Evolutionary conservation across 1,284 basidiomycete species (phyloP), one percentile per base, ranked within the genome.

Genomic region (Ustilago shanxiensis): DNA sequence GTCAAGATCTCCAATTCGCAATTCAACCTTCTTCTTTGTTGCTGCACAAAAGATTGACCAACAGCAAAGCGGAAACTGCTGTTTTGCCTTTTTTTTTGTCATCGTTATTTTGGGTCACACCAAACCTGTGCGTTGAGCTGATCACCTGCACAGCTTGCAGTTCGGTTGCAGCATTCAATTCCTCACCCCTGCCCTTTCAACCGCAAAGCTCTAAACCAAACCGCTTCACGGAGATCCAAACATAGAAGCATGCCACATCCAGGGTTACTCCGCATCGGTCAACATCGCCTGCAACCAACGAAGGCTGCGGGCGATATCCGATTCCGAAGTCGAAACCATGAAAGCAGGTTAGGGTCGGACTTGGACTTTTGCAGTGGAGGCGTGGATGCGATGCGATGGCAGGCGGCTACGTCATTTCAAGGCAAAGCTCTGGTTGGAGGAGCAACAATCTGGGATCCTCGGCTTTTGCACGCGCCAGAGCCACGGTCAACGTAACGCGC

Each of bases 121-220:
- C 31, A 33, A 47, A 47, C 1, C 24, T 47, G 24, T 47, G 0
- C 45, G 24, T 51, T 31, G 22, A 41, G 16, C n/a, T 49, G 45
- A 49, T 49, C 45, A 24, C 45, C 45, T 49, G 49, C 26, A 51
- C 26, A 51, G 49, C 49, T 11, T 51, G 28, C 49, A 51, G 49
- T 51, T 51, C 49, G 49, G 5, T 51, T 51, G 49, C 29, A 51
- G 26, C 24, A 29, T 51, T 51, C 28, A n/a, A n/a, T n/a, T n/a
- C n/a, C n/a, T n/a, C n/a, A n/a, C n/a, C n/a, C n/a, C n/a, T n/a
- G n/a, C n/a, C n/a, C n/a, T n/a, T n/a, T n/a, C n/a, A n/a, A n/a
- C n/a, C n/a, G n/a, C n/a, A n/a, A n/a, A n/a, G n/a, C n/a, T n/a
- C n/a, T n/a, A n/a, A n/a, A 28, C 9, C 49, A 31, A 51, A 31